Base-by-base conservation (phyloP, 176 grass and related monocot genomes). In the Chrysopogon serrulatus region DNA sequence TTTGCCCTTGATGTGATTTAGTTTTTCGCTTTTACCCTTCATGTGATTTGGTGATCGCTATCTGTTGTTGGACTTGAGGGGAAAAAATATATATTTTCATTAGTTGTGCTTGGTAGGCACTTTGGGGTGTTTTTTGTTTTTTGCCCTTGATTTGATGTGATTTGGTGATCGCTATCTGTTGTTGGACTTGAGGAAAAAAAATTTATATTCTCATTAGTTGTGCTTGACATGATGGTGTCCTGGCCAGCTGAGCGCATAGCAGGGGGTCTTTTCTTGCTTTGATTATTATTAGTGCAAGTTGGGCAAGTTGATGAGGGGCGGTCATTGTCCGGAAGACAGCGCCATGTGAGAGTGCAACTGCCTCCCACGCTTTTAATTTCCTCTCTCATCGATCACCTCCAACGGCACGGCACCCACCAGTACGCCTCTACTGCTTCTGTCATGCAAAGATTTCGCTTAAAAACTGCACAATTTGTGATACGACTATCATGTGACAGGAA, bases 281-380 rank as follows among this genome's bases (percentile, higher is more conserved):
- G 90, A 57, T 57, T 16, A 87, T 88, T 49, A 78, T 14, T 60
- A 76, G 37, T 21, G 87, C 87, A 89, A 88, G 57, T 88, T 84
- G 87, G 6, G 76, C 87, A 89, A 89, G 79, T 86, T 80, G 88
- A 77, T 47, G 76, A 59, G 23, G 26, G 12, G 44, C 23, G 32
- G 69, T 85, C 87, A 40, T 51, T 76, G 77, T 86, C 66, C 39
- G 16, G 17, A 71, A 65, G 79, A 86, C 88, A 86, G 67, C 36
- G 74, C 79, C 88, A 87, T 86, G 84, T 87, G 88, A 74, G 45
- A 47, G 31, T 18, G 49, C 77, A 85, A 43, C 62, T 68, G 47
- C 76, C 61, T 60, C 76, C 35, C 21, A 28, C 1, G 7, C 57
- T 70, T 87, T 86, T 57, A 76, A 76, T 76, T 67, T 8, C 48